phyloP scores from a whole-genome alignment of 2,329 filamentous ascomycete genomes.

The Alternaria sp. region DNA sequence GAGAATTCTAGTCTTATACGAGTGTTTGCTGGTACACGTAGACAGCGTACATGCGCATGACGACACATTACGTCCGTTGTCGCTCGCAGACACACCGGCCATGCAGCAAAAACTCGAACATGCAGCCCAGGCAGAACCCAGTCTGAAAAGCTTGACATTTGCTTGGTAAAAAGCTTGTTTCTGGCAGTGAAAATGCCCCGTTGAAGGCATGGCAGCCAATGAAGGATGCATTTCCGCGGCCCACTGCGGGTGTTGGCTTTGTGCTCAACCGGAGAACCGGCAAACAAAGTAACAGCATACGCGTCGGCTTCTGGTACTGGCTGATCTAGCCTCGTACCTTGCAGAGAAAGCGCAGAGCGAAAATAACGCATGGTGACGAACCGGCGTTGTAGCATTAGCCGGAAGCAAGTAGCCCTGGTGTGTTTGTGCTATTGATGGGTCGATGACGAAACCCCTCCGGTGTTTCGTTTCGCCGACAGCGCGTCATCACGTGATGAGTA shows the following conservation, averaged over 20 bases:
- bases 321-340: background rate
- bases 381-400: background rate
- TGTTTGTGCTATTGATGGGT: background rate
- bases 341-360: background rate
- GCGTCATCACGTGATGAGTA: constrained; percentile 3
- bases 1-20: background rate
- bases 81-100: background rate
- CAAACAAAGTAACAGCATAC: background rate
- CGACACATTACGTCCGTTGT: constrained; percentile 13
- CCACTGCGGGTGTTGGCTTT: background rate
- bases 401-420: background rate
- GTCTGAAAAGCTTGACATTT: constrained; percentile 36
- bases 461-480: background rate
- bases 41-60: constrained; percentile 13
- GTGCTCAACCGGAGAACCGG: background rate
- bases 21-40: constrained; percentile 1
- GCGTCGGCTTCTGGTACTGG: background rate
- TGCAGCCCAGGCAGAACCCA: background rate
- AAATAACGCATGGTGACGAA: constrained; percentile 5
- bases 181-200: background rate
- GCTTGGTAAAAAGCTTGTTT: constrained; percentile 41
- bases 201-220: background rate
- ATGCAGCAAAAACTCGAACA: background rate
- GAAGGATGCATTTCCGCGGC: background rate
- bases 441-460: background rate